Evolutionary conservation across 73 alveolate species (phyloP), one percentile per base, ranked within the genome.

Genomic region (Effrenium voratum): DNA sequence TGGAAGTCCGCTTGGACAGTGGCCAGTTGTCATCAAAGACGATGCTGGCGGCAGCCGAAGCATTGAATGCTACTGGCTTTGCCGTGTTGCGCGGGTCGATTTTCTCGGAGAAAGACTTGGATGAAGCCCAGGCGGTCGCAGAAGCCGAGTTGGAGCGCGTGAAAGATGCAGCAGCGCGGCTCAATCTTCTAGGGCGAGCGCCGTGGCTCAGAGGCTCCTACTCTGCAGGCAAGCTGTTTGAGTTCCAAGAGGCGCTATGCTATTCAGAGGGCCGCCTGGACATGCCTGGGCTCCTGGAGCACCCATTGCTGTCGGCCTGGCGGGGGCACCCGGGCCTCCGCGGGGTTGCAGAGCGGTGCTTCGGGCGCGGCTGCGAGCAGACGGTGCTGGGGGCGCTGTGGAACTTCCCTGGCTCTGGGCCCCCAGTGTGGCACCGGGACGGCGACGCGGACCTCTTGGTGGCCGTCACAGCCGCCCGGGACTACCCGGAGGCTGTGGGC

Each of bases 321-420:
- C 63, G 49, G 24, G 70, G 81, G 6, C 95, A 87, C 38, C 49
- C 95, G 19, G 66, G 76, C 38, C 84, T 87, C 40, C 95, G 46
- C 36, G 84, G 95, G 70, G 63, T 87, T 52, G 76, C 95, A 13
- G 34, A 44, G 84, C 8, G 34, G 52, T 44, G 47, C 49, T 87
- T 55, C 30, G 83, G 60, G 28, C 34, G 63, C 26, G 34, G 34
- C 46, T 40, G 68, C 15, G 83, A 87, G 85, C 83, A 87, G 60
- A 63, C 84, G 8, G 85, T 87, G 70, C 95, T 87, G 38, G 94
- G 94, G 22, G 95, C 95, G 44, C 36, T 87, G 72, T 87, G 95
- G 95, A 87, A 87, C 84, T 87, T 87, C 85, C 95, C 95, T 24
- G 95, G 95, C 85, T 87, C 95, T 1, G 95, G 95, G 49, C 95